phyloP scores from a whole-genome alignment of 495 filamentous ascomycete genomes.

The Tuber indicum region DNA sequence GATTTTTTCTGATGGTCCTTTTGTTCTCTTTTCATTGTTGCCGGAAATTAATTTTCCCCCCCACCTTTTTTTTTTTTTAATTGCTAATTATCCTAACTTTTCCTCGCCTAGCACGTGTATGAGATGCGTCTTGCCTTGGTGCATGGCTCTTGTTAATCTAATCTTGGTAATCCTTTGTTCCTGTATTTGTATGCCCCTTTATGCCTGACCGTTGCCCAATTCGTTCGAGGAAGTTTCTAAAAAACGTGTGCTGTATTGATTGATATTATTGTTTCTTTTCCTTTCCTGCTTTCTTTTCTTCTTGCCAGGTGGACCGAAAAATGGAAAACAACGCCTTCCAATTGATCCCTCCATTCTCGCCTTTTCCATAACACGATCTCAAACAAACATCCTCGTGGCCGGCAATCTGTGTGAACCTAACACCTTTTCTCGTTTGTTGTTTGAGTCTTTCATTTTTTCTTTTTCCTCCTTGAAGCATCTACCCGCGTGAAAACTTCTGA shows the following conservation, averaged over 20 bases:
- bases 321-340: neutral
- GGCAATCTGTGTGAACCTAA: neutral
- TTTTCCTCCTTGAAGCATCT: neutral
- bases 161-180: constrained; percentile 39
- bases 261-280: neutral
- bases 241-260: neutral
- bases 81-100: constrained; percentile 19
- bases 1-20: neutral
- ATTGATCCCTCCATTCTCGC: neutral
- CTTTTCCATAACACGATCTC: neutral
- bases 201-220: constrained; percentile 15
- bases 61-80: neutral
- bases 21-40: neutral
- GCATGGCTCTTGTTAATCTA: constrained; percentile 33
- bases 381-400: neutral
- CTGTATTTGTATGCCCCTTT: constrained; percentile 21
- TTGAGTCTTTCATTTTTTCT: neutral
- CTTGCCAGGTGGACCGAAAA: neutral
- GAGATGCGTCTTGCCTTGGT: constrained; percentile 34
- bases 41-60: neutral
- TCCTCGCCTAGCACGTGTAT: constrained; percentile 35
- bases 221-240: neutral
- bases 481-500: neutral
- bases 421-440: neutral
- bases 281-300: neutral